These are phyloP conservation scores for Cucumis variabilis DNA, from an alignment of 331 rosid genomes.

Conservation along the genomic window DNA sequence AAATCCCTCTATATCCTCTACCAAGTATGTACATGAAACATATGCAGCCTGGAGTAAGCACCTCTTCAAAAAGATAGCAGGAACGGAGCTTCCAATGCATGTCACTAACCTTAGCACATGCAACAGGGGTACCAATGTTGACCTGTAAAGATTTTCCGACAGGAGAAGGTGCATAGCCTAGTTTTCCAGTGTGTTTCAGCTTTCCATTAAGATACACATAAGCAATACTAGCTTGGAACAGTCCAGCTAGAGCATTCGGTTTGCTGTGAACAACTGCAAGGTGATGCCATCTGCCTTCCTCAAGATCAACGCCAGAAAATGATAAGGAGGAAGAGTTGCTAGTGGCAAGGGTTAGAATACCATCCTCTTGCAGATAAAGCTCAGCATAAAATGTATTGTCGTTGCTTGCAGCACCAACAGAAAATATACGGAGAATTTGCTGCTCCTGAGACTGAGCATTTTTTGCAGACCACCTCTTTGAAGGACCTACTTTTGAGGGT, in stretches of 20 bases:
- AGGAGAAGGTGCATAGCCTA: slow-evolving; percentile 98
- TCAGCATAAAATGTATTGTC: slow-evolving; percentile 82
- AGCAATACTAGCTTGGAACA: slow-evolving; percentile 98
- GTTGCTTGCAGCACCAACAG: slow-evolving; percentile 87
- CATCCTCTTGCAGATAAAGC: slow-evolving; percentile 97
- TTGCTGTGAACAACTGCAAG: slow-evolving; percentile 98
- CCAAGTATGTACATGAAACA: slow-evolving; percentile 98
- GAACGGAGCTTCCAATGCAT: slow-evolving; percentile 94
- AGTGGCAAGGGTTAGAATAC: slow-evolving; percentile 94
- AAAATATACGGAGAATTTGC: slow-evolving; percentile 72
- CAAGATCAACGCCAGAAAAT: slow-evolving; percentile 91
- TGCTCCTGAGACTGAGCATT: slow-evolving; percentile 60
- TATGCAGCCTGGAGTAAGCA: slow-evolving; percentile 86
- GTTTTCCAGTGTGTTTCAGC: slow-evolving; percentile 93
- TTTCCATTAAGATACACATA: slow-evolving; percentile 95
- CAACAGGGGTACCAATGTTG: slow-evolving; percentile 82
- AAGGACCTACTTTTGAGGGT: slow-evolving; percentile 64
- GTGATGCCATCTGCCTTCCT: slow-evolving; percentile 99
- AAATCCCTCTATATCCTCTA: slow-evolving; percentile 97
- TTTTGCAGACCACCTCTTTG: slow-evolving; percentile 62
- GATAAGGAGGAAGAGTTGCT: slow-evolving; percentile 84
- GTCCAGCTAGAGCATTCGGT: slow-evolving; percentile 99
- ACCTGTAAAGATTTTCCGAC: slow-evolving; percentile 93
- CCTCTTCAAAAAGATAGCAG: slow-evolving; percentile 98
- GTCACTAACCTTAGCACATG: slow-evolving; percentile 77